Base-by-base conservation (phyloP, 176 grass and related monocot species). In the Aegilops speltoides region DNA sequence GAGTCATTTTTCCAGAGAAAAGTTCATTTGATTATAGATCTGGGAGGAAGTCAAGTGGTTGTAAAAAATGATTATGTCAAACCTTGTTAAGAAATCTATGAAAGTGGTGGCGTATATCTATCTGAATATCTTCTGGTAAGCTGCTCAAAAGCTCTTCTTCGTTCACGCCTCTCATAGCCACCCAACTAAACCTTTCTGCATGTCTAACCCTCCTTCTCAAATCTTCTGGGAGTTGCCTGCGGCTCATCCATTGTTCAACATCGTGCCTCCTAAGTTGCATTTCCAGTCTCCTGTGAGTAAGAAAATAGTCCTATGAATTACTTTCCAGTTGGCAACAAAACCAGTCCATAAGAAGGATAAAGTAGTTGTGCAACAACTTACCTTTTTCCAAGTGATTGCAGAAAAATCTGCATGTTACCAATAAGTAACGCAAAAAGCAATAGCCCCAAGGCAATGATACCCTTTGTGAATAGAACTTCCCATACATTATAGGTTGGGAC, bases 381-480 rank as follows among this genome's bases (percentile, higher is more conserved):
- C 96, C 96, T 89, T 86, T 88, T 92, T 86, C 88, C 93, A 91
- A 98, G 91, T 85, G 93, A 90, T 85, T 98, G 96, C 25, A 98
- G 96, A 79, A 98, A 98, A 66, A 94, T 98, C 71, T 98, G 96
- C 93, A 95, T 98, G 75, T 93, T 92, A 36, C 90, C 91, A 19
- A 98, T 89, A 22, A 98, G 96, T 79, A 95, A 88, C 31, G 91
- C 96, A 26, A 95, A 95, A 87, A 98, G 90, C 12, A 98, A 52
- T 16, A 98, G 76, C 6, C 96, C 93, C 79, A 95, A 73, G 79
- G 84, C 93, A 95, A 98, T 52, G 77, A 98, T 98, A 40, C 89
- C 96, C 93, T 94, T 98, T 20, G 96, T 95, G 84, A 98, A 98
- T 19, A 95, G 64, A 77, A 95, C 93, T 86, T 98, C 96, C 93